Conservation (phyloP, 176 grass and related monocot species). For the Stipa capillata region DNA sequence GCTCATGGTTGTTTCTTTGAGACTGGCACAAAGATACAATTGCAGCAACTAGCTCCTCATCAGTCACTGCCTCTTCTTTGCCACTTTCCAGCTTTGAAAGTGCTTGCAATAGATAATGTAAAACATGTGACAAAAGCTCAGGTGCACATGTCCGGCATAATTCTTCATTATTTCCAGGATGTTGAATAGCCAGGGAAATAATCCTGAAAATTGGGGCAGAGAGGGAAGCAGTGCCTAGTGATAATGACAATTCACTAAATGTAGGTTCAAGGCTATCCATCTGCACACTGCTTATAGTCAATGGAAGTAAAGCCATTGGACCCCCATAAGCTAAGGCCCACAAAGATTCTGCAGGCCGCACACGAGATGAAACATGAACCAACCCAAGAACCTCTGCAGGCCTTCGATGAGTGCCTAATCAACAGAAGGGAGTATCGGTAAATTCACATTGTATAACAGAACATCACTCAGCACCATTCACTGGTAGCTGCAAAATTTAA, state of each 20-base stretch:
- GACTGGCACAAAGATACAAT: conserved; percentile 91
- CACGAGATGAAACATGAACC: conserved; percentile 84
- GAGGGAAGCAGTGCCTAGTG: conserved; percentile 57
- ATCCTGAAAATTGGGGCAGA: conserved; percentile 85
- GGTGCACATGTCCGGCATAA: conserved; percentile 71
- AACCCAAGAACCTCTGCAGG: conserved; percentile 92
- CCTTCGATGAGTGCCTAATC: conserved; percentile 84
- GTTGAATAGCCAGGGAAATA: conserved; percentile 82
- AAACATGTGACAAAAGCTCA: conserved; percentile 77
- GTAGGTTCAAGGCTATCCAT: conserved; percentile 82
- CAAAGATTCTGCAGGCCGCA: conserved; percentile 75
- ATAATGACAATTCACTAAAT: conserved; percentile 44
- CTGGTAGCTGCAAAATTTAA: neutral
- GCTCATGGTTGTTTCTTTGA: conserved; percentile 67
- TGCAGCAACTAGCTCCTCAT: conserved; percentile 83
- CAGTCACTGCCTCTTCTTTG: conserved; percentile 42
- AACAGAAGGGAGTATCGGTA: conserved; percentile 31
- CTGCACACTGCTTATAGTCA: conserved; percentile 84
- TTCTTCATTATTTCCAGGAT: conserved; percentile 96
- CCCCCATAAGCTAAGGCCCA: conserved; percentile 94
- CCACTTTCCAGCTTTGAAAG: conserved; percentile 50
- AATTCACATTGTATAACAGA: conserved; percentile 4
- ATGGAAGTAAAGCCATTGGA: conserved; percentile 89
- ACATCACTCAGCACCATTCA: neutral
- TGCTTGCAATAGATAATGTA: conserved; percentile 66